Base-by-base conservation (phyloP, 2,329 filamentous ascomycete species). In the Clarireedia paspali region DNA sequence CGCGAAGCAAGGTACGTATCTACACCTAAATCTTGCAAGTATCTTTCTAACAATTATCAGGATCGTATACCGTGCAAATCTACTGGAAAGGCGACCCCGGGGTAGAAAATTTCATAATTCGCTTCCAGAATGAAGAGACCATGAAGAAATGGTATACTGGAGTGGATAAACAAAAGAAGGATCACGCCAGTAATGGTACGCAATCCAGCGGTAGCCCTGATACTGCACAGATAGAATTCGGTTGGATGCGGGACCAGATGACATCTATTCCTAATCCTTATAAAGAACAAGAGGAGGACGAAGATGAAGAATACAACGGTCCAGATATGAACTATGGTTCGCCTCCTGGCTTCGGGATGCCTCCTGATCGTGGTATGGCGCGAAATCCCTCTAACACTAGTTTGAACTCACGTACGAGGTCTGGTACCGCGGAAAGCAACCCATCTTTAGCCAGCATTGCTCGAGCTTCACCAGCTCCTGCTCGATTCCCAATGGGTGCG, bases 71-170 rank as follows among this genome's bases (percentile, higher is more conserved):
- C 2, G 89, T 96, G 59, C 92, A 97, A 69, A 97, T 99, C 55
- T 96, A 91, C 79, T 99, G 94, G 94, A 97, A 94, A 73, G 92
- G 92, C 36, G 92, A 97, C 62, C 90, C 91, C 0, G 90, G 89
- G 4, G 90, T 96, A 34, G 92, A 99, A 69, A 96, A 95, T 68
- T 97, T 99, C 70, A 85, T 92, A 65, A 95, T 99, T 68, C 89
- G 89, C 63, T 97, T 96, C 71, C 80, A 83, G 50, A 94, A 92
- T 59, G 94, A 99, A 70, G 91, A 96, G 63, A 84, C 80, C 14
- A 91, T 97, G 85, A 91, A 87, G 72, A 96, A 92, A 69, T 99
- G 94, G 94, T 86, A 88, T 27, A 77, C 77, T 7, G 84, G 89
- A 42, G 83, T 96, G 26, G 88, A 95, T 62, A 77, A 74, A 2